A percentile compares a stretch with the other conserved stretches of the same genome.
These are phyloP conservation scores for Aspergillus carlsbadensis DNA, from an alignment of 495 filamentous ascomycete species.

Conservation along the genomic window DNA sequence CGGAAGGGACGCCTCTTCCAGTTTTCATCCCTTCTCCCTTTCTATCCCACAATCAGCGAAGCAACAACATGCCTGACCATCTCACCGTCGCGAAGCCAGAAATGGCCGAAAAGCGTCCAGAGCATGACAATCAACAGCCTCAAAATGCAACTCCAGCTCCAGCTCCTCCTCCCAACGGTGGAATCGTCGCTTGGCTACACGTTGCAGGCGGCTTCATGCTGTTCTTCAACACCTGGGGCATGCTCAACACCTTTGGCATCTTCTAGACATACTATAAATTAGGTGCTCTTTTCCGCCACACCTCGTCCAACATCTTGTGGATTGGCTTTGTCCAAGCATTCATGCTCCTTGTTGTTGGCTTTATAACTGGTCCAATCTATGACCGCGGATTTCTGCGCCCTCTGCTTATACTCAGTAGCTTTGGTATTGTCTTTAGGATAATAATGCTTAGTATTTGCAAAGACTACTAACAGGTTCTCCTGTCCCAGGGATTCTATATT, in stretches of 20 bases:
- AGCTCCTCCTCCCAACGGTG: slow-evolving; percentile 5
- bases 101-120: too few species aligned
- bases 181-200: slow-evolving; percentile 9
- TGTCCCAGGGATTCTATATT: slow-evolving; percentile 35
- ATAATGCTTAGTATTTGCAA: slow-evolving; percentile 42
- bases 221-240: slow-evolving; percentile 30
- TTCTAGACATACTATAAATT: slow-evolving; percentile 30
- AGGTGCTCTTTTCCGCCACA: slow-evolving; percentile 18
- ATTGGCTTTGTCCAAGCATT: slow-evolving; percentile 54
- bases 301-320: slow-evolving; percentile 48
- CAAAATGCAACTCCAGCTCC: too few species aligned
- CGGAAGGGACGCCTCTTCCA: too few species aligned
- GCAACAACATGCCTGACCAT: too few species aligned
- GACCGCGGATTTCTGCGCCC: slow-evolving; percentile 55
- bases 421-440: slow-evolving; percentile 36
- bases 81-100: too few species aligned
- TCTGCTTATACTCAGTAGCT: slow-evolving; percentile 36
- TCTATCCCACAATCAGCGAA: too few species aligned
- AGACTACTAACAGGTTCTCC: slow-evolving; percentile 33
- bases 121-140: too few species aligned
- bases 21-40: too few species aligned
- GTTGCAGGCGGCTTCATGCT: slow-evolving; percentile 9
- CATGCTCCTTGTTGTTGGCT: slow-evolving; percentile 53
- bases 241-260: slow-evolving; percentile 35
- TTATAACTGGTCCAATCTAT: slow-evolving; percentile 56